Evolutionary conservation across 371 early-diverging fungal species (phyloP).

Genomic region (Mucor racemosus): DNA sequence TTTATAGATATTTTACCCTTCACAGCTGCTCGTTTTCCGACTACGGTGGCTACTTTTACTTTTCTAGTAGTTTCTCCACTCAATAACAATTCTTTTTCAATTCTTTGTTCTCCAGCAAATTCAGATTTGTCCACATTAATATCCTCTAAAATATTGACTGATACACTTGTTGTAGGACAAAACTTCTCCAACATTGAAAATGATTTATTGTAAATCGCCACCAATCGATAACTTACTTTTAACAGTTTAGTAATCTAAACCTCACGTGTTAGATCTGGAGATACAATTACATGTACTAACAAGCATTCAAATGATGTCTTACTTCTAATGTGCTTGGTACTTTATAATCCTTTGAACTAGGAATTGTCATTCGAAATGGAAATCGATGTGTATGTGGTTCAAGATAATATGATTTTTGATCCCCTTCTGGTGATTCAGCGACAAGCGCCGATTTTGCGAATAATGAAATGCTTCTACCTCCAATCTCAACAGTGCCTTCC

Average conservation of each 20-base stretch:
- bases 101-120: conserved; percentile 28
- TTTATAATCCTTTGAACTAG: conserved; percentile 22
- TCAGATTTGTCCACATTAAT: conserved; percentile 42
- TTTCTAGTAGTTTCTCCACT: conserved; percentile 20
- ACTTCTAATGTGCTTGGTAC: conserved; percentile 51
- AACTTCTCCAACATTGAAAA: conserved; percentile 22
- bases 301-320: conserved; percentile 9
- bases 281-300: not conserved
- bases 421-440: conserved; percentile 37
- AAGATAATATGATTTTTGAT: conserved; percentile 31
- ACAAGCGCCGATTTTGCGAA: conserved; percentile 29
- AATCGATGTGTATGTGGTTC: conserved; percentile 49
- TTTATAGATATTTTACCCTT: conserved; percentile 32
- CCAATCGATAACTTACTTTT: conserved; percentile 37
- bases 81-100: conserved; percentile 24
- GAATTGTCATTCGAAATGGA: conserved; percentile 47
- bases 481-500: conserved; percentile 36
- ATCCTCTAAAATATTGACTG: conserved; percentile 42
- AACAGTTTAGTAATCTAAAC: conserved; percentile 30
- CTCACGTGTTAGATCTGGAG: conserved; percentile 8
- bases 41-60: conserved; percentile 28
- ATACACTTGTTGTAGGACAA: conserved; percentile 25
- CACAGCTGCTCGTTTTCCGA: conserved; percentile 48
- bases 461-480: conserved; percentile 24
- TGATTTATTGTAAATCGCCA: conserved; percentile 35